Percentiles rank a stretch among this genome's conserved stretches.
Conservation (phyloP, 768 basidiomycete species). For the Polyporus arcularius region DNA sequence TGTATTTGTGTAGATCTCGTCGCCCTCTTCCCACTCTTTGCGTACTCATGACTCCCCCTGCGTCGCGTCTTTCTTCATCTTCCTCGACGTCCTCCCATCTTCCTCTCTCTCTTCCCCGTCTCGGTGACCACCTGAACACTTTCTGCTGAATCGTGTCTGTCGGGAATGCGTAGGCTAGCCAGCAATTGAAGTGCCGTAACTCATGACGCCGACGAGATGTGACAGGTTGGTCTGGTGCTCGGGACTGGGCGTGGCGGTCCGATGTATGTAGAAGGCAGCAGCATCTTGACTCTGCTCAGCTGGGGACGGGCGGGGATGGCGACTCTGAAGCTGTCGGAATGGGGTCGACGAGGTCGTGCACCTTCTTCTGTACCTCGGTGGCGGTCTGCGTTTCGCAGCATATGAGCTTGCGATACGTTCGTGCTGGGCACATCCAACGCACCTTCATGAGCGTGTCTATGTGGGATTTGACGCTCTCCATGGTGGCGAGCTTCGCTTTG, state of each 20-base stretch:
- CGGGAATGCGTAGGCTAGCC: background rate
- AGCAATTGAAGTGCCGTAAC: background rate
- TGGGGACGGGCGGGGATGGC: constrained; percentile 28
- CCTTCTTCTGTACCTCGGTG: constrained; percentile 72
- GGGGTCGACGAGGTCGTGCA: constrained; percentile 63
- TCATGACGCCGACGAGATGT: background rate
- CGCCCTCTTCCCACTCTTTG: background rate
- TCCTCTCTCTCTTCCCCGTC: background rate
- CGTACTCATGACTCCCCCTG: background rate
- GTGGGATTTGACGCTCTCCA: constrained; percentile 79
- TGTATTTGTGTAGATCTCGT: constrained; percentile 17
- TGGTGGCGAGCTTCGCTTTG: constrained; percentile 66
- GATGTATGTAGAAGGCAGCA: too few relatives aligned
- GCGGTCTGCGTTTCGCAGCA: constrained; percentile 48
- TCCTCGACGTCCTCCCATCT: background rate
- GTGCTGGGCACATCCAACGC: background rate
- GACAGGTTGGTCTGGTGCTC: background rate
- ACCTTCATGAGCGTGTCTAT: constrained; percentile 81
- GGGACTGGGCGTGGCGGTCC: background rate
- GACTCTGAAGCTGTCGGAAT: constrained; percentile 30
- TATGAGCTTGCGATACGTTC: too few relatives aligned
- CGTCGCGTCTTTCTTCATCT: background rate
- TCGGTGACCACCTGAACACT: background rate
- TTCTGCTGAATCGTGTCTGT: background rate
- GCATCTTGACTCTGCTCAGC: constrained; percentile 12